Evolutionary conservation across 371 early-diverging fungal genomes (phyloP), one percentile per base, ranked within the genome.

Genomic region (Rhizopus delemar): DNA sequence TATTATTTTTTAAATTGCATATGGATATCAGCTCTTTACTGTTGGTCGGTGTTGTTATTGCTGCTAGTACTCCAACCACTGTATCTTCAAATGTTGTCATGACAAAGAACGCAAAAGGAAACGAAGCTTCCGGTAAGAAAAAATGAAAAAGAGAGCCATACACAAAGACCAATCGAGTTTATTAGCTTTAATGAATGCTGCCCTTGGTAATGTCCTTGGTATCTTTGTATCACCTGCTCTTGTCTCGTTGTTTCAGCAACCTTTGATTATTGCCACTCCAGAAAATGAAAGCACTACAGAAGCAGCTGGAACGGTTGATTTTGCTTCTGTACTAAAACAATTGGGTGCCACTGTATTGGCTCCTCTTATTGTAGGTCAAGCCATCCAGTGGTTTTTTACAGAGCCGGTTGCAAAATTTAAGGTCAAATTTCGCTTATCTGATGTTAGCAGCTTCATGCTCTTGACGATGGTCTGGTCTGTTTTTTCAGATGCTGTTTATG

Each of bases 71-170:
- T 0, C 91, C 91, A 1, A 90, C 91, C 0, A 91, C 91, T 8
- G 86, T 91, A 45, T 86, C 89, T 7, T 90, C 91, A 13, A 90
- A 90, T 65, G 88, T 89, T 6, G 83, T 90, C 60, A 90, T 90
- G 90, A 91, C 91, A 12, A 84, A 85, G 63, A 84, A 85, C 53
- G 87, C 90, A 0, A 60, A 72, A 16, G 91, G 91, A 34, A 89
- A 86, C 53, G 90, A 89, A 60, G 85, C 90, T 22, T 75, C 79
- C 34, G 78, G 78, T 78, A 72, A 35, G 15, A 38, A 2, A 22
- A 22, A 22, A 22, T 1, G 22, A 22, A 22, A 22, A 22, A 22
- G 22, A 22, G 22, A 22, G 22, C 2, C 22, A 22, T 22, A 22
- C 0, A 22, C 22, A 22, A 22, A 22, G 22, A 22, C 22, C 22